phyloP scores from a whole-genome alignment of 352 stramenopile genomes.

The Thraustotheca clavata region DNA sequence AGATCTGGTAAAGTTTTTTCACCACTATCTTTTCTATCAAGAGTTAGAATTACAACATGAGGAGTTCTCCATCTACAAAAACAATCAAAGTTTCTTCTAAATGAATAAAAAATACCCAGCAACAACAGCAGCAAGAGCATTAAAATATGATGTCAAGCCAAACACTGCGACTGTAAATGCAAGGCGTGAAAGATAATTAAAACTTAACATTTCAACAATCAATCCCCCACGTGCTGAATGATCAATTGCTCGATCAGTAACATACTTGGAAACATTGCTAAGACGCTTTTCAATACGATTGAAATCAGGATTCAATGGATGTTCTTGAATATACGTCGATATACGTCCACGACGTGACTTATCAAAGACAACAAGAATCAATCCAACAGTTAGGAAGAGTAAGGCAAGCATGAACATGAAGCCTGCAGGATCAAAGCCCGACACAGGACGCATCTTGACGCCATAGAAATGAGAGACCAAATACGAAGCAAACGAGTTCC shows the following conservation, averaged over 20 bases:
- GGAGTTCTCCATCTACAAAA: slow-evolving; percentile 59
- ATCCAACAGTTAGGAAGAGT: slow-evolving; percentile 56
- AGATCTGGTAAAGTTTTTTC: slow-evolving; percentile 75
- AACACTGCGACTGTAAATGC: slow-evolving; percentile 71
- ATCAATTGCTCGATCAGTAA: slow-evolving; percentile 60
- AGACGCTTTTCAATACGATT: neutral
- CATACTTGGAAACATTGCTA: slow-evolving; percentile 27
- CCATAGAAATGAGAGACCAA: slow-evolving; percentile 79
- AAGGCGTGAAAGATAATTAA: slow-evolving; percentile 72
- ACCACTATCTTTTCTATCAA: slow-evolving; percentile 46
- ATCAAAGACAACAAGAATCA: slow-evolving; percentile 31
- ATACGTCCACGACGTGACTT: slow-evolving; percentile 6
- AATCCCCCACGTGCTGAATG: slow-evolving; percentile 72
- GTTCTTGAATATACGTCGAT: slow-evolving; percentile 13
- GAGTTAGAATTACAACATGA: slow-evolving; percentile 67
- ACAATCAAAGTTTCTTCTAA: neutral
- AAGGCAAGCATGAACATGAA: slow-evolving; percentile 73
- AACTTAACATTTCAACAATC: slow-evolving; percentile 83
- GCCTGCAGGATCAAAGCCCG: slow-evolving; percentile 75
- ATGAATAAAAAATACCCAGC: slow-evolving; percentile 37
- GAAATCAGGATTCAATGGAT: slow-evolving; percentile 1
- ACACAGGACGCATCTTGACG: slow-evolving; percentile 73
- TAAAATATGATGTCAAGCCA: slow-evolving; percentile 69
- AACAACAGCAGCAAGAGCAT: slow-evolving; percentile 70
- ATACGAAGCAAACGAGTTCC: slow-evolving; percentile 27